Evolutionary conservation across 805 yeast genomes (phyloP), one percentile per base, ranked within the genome.

Genomic region (Candida patagonica): DNA sequence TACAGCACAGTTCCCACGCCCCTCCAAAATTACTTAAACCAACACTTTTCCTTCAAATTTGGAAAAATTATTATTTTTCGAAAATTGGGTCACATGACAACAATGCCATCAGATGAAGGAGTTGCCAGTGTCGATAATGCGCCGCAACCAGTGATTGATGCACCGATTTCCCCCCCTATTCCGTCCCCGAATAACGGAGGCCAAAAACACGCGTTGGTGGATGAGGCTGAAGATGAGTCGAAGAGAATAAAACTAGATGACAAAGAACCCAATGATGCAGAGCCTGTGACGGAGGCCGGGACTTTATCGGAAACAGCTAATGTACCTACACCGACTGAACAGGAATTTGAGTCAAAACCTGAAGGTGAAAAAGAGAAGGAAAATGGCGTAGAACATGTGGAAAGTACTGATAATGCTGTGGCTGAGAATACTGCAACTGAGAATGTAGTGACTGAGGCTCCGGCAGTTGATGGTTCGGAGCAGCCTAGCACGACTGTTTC

Each of bases 111-210:
- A 24, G 31, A 29, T 15, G 15, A 29, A 23, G 4, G 26, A 13
- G 16, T 15, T 23, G 19, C 37, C 20, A 33, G 26, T 5, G 19
- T 22, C 12, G 26, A 20, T 23, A 13, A 8, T 7, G 8, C 13
- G 7, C 13, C 15, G 31, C 26, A 22, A 10, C 26, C 15, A 22
- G n/a, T 33, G 37, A 20, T 21, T 22, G 38, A 15, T 12, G 43
- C 45, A 10, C 48, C 48, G 7, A 44, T 44, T 17, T 42, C 45
- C 19, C 48, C 48, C 13, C 48, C 48, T 6, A 34, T 45, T 19
- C 46, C 48, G n/a, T 45, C 48, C 5, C 46, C 48, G 23, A 23
- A 19, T 8, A 30, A 6, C 10, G 37, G 24, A 10, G 35, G 16
- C 13, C 39, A 40, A 15, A 29, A 40, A 20, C 21, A 19, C 13